Base-by-base conservation (phyloP, 495 filamentous ascomycete species). In the Trichoderma asperelloides region DNA sequence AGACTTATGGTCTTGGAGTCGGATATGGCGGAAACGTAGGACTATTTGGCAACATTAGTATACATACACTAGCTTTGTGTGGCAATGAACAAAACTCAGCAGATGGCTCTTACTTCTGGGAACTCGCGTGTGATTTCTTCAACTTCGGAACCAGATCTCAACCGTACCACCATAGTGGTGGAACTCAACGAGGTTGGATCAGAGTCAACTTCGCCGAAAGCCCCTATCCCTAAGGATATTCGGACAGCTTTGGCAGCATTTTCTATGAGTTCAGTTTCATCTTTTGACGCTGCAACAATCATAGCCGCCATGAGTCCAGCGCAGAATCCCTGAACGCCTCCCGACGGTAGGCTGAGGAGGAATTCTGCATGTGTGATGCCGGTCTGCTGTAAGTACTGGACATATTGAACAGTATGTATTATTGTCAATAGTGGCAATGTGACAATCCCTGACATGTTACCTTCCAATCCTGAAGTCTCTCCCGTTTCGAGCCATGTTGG, bases 311-410 rank as follows among this genome's bases (percentile, higher is more conserved):
- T 33, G 6, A 63, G 27, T 18, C 60, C 60, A 11, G 37, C 37
- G 28, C 60, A 63, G 60, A 33, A 63, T 40, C 60, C 60, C 28
- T 63, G 60, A 33, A 30, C 18, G 13, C 60, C 60, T n/a, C 60
- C 25, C 18, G 12, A 1, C 1, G n/a, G 28, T 2, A 63, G 15
- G 27, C n/a, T n/a, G 11, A 2, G 37, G 21, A 63, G 37, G 11
- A 63, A 33, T 3, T 33, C 60, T 7, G 28, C 16, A 33, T 63
- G 60, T n/a, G 15, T 4, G 23, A 37, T 40, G 23, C 18, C 2
- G 28, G 18, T 30, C 2, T 30, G 28, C 18, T 23, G 60, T 40
- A 63, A 25, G 28, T 63, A 63, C 7, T 63, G 15, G 12, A 63
- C 15, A 40, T 63, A 63, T 33, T 63, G 60, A 30, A 63, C 27